Percentiles rank a stretch among this genome's conserved stretches.
These are phyloP conservation scores for Delonix regia DNA, from an alignment of 306 rosid species.

Conservation along the genomic window DNA sequence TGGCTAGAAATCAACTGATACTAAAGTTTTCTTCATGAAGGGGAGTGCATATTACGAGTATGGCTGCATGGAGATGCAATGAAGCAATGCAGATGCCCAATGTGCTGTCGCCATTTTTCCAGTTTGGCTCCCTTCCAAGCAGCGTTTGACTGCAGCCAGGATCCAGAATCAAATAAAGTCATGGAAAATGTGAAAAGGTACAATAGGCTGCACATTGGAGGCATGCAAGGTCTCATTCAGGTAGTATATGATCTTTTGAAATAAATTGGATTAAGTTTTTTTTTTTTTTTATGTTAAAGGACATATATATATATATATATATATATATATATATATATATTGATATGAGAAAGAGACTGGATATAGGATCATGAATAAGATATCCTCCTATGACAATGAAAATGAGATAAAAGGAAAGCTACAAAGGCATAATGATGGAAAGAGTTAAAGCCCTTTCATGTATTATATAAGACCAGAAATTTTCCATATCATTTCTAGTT, in stretches of 20 bases:
- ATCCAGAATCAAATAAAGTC: slow-evolving; percentile 11
- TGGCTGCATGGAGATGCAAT: slow-evolving; percentile 31
- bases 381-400: background rate
- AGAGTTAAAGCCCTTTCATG: background rate
- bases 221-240: slow-evolving; percentile 29
- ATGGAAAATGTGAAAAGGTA: slow-evolving; percentile 34
- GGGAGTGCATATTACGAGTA: slow-evolving; percentile 30
- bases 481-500: background rate
- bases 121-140: slow-evolving; percentile 27
- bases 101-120: slow-evolving; percentile 19
- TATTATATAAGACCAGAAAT: background rate
- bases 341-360: background rate
- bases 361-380: background rate
- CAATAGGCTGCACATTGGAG: slow-evolving; percentile 31
- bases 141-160: slow-evolving; percentile 20
- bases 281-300: too few relatives aligned
- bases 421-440: background rate
- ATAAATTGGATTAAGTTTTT: background rate
- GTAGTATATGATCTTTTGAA: background rate
- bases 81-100: slow-evolving; percentile 29
- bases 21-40: background rate
- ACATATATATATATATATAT: background rate
- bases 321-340: background rate
- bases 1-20: slow-evolving; percentile 3
- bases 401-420: background rate